phyloP scores from a whole-genome alignment of 306 rosid genomes.

The Malus sylvestris region DNA sequence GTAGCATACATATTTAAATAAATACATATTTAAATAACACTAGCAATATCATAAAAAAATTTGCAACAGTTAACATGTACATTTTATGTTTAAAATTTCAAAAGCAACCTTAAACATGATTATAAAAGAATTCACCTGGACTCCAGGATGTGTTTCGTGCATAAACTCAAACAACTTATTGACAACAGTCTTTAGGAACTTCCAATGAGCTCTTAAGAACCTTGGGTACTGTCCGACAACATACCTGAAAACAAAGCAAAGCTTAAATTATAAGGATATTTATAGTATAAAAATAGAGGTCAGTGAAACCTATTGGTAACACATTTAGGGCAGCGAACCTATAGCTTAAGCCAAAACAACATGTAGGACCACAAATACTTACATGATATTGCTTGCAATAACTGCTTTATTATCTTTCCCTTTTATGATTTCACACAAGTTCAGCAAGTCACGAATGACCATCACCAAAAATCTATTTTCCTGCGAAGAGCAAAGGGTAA shows the following conservation, averaged over 20 bases:
- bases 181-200: constrained; percentile 90
- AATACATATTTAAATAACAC: background rate
- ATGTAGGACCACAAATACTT: constrained; percentile 16
- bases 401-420: constrained; percentile 99
- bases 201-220: constrained; percentile 95
- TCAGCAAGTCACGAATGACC: constrained; percentile 95
- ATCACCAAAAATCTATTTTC: constrained; percentile 98
- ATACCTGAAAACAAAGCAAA: constrained; percentile 51
- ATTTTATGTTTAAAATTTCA: background rate
- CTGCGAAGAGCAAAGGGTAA: constrained; percentile 40
- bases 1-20: background rate
- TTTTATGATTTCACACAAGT: constrained; percentile 88
- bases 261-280: background rate
- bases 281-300: background rate
- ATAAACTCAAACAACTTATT: constrained; percentile 94
- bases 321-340: background rate
- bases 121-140: constrained; percentile 56
- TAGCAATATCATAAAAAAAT: background rate
- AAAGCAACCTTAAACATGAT: background rate
- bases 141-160: constrained; percentile 99
- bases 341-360: background rate
- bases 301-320: background rate
- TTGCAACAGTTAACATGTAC: background rate
- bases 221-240: constrained; percentile 98
- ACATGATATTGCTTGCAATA: constrained; percentile 98